A percentile compares a stretch with the other conserved stretches of the same genome.
phyloP scores from a whole-genome alignment of 768 basidiomycete species.

The Rhodotorula paludigena region DNA sequence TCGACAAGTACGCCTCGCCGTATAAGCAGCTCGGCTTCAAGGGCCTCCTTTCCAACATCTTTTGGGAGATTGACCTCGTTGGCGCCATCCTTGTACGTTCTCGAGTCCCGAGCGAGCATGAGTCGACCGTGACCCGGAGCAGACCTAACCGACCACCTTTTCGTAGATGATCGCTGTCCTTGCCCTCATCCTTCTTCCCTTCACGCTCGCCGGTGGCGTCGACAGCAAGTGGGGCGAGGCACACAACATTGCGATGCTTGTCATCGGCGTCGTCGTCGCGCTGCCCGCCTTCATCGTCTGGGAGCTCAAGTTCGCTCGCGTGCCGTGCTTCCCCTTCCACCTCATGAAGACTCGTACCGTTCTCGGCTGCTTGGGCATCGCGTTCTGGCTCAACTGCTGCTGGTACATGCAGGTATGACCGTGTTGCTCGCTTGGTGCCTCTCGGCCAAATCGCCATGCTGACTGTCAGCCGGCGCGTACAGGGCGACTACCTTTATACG shows the following conservation, averaged over 20 bases:
- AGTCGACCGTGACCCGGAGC: too few relatives aligned
- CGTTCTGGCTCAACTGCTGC: conserved; percentile 40
- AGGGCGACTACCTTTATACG: conserved; percentile 43
- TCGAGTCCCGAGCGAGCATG: background rate
- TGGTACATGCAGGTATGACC: conserved; percentile 4
- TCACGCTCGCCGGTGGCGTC: conserved; percentile 45
- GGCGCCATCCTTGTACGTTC: conserved; percentile 43
- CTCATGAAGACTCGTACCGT: conserved; percentile 44
- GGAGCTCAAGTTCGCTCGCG: conserved; percentile 40
- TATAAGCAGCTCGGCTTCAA: conserved; percentile 24
- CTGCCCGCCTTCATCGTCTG: conserved; percentile 43
- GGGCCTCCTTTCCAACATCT: conserved; percentile 35
- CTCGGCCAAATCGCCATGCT: too few relatives aligned
- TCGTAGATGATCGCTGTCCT: conserved; percentile 38
- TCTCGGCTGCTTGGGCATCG: conserved; percentile 44
- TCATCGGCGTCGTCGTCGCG: conserved; percentile 43
- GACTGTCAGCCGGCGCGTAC: too few relatives aligned
- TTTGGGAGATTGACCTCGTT: conserved; percentile 47
- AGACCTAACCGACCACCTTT: too few relatives aligned
- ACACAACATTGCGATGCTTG: conserved; percentile 45
- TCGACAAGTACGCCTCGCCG: conserved; percentile 31
- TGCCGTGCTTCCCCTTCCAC: conserved; percentile 4
- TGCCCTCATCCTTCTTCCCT: conserved; percentile 46
- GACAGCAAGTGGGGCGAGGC: conserved; percentile 39
- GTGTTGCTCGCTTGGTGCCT: too few relatives aligned